Evolutionary conservation across 176 grass and related monocot genomes (phyloP).

Genomic region (Bonia amplexicaulis): DNA sequence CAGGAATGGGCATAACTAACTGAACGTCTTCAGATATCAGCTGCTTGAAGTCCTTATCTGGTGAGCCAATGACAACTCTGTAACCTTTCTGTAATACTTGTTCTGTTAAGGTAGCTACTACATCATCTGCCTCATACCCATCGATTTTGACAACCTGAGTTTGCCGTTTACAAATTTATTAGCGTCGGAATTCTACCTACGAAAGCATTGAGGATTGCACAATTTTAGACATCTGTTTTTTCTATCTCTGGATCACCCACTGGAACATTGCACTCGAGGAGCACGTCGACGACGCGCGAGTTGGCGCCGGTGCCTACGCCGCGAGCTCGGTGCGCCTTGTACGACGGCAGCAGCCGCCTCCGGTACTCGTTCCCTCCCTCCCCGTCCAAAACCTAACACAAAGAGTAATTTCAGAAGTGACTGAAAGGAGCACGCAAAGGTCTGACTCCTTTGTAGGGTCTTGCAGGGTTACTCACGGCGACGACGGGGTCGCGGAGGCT

Average conservation of each 20-base stretch:
- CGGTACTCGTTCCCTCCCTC: constrained; percentile 72
- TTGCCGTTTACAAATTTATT: neutral
- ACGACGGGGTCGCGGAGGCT: constrained; percentile 70
- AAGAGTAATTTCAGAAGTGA: neutral
- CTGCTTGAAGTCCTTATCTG: constrained; percentile 97
- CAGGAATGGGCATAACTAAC: constrained; percentile 78
- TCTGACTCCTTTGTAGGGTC: neutral
- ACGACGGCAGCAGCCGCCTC: constrained; percentile 64
- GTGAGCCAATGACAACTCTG: constrained; percentile 71
- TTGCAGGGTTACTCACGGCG: constrained; percentile 36
- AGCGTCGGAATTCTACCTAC: neutral
- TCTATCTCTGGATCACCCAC: constrained; percentile 16
- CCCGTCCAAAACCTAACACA: constrained; percentile 69
- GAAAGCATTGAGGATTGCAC: neutral
- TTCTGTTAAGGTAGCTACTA: constrained; percentile 71
- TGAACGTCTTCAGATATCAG: constrained; percentile 88
- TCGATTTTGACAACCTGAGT: constrained; percentile 76
- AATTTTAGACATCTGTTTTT: neutral
- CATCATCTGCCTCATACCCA: constrained; percentile 85
- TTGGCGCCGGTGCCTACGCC: constrained; percentile 41
- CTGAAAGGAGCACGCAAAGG: neutral
- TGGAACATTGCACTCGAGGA: constrained; percentile 63
- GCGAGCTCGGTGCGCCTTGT: constrained; percentile 59
- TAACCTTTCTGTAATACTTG: constrained; percentile 61
- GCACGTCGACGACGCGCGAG: constrained; percentile 52